Percentiles rank a stretch among this genome's conserved stretches.
phyloP scores from a whole-genome alignment of 768 basidiomycete genomes.

The Mrakia gelida region DNA sequence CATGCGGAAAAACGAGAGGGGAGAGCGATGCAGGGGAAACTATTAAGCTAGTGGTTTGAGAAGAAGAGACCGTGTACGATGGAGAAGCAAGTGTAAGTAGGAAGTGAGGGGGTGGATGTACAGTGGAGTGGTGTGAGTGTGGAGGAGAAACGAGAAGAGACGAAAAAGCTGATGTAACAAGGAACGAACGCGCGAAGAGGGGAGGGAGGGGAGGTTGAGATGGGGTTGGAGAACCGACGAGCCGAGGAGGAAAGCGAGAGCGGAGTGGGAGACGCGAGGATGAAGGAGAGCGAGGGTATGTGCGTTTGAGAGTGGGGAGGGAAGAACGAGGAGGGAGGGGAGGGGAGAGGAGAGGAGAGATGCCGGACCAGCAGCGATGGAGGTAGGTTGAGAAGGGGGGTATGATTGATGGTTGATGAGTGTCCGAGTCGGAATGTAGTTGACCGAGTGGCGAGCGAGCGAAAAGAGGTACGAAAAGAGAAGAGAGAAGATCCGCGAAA shows the following conservation, averaged over 20 bases:
- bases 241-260: not conserved
- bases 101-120: conserved; percentile 1
- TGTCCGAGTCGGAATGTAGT: not conserved
- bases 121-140: not conserved
- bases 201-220: not conserved
- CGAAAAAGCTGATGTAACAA: not conserved
- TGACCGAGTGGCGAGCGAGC: not conserved
- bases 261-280: not conserved
- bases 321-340: not conserved
- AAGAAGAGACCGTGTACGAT: not conserved
- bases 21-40: not conserved
- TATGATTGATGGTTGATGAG: not conserved
- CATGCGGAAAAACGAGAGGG: not conserved
- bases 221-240: not conserved
- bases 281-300: not conserved
- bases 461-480: not conserved
- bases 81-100: not conserved
- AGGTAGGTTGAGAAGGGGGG: not conserved
- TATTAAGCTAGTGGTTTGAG: conserved; percentile 4
- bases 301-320: not conserved
- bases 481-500: not conserved
- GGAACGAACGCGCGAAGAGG: conserved; percentile 4
- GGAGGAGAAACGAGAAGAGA: not conserved
- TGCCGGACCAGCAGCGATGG: not conserved
- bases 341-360: not conserved